Base-by-base conservation (phyloP, 75 land plant genomes). In the Selaginella moellendorffii region DNA sequence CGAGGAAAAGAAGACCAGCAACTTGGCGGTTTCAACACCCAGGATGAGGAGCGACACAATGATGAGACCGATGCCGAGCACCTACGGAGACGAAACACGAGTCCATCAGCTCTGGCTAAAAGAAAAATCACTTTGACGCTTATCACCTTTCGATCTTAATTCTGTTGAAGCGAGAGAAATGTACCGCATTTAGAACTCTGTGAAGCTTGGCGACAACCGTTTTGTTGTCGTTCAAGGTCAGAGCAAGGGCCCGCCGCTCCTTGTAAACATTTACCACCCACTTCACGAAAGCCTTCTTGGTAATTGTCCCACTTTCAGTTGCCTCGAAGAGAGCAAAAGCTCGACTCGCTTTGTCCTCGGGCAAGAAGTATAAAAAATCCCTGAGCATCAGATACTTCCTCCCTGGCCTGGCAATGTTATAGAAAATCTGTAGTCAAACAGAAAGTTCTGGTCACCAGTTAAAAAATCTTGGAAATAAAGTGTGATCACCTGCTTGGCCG, bases 221-320 rank as follows among this genome's bases (percentile, higher is more conserved):
- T n/a, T 56, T 56, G 59, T 56, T 56, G 24, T 56, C 59, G n/a
- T 56, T 56, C n/a, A 56, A 21, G n/a, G 59, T 74, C 36, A 74
- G 53, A 27, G 72, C 58, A n/a, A 74, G 29, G 23, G 76, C 76
- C 30, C 73, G 58, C 29, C 76, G 65, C 72, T 74, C 76, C 60
- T 68, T 74, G 53, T 74, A 74, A 10, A 69, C 66, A 63, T 69
- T 69, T 9, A 74, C 76, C 12, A 74, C 76, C 76, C 76, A 74
- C 64, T 74, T 69, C 66, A 74, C 31, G 28, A 74, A 63, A 23
- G 76, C 72, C 1, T 69, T 68, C 28, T 74, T 74, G 12, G 76
- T 62, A 64, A 74, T 74, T 30, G 28, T 28, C 10, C 73, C 73
- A 61, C 26, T 26, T 31, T 74, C 76, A 22, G 65, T 25, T 20